Percentiles rank a stretch among this genome's conserved stretches.
These are phyloP conservation scores for Aspergillus haitiensis DNA, from an alignment of 495 filamentous ascomycete genomes.

Conservation along the genomic window DNA sequence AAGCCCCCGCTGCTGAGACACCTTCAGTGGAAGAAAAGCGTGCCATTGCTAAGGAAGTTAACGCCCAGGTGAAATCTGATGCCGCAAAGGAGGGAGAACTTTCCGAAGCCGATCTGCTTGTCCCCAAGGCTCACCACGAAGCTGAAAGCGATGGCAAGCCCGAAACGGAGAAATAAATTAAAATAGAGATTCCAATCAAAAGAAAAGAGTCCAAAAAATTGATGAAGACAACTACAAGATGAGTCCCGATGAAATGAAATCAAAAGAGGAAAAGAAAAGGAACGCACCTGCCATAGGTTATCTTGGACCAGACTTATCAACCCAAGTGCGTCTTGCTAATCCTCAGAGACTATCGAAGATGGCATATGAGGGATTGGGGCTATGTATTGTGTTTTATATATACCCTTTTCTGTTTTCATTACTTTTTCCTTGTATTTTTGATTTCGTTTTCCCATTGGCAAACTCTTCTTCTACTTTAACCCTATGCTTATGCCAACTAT, in stretches of 20 bases:
- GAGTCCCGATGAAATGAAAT: neutral
- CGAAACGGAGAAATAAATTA: slow-evolving; percentile 31
- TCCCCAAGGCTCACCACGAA: slow-evolving; percentile 55
- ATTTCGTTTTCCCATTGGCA: neutral
- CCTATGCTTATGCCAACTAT: neutral
- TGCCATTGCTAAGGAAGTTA: slow-evolving; percentile 29
- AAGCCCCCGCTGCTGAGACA: slow-evolving; percentile 16
- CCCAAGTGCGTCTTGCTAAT: neutral
- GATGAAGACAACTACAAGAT: neutral
- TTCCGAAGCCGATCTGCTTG: slow-evolving; percentile 44
- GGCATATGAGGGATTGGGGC: neutral
- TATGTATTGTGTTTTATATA: slow-evolving; percentile 4
- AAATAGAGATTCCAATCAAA: slow-evolving; percentile 1
- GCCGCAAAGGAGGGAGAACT: slow-evolving; percentile 24
- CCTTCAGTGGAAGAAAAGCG: slow-evolving; percentile 31
- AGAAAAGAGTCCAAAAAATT: slow-evolving; percentile 10
- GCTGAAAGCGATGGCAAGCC: slow-evolving; percentile 35
- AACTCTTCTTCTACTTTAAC: neutral
- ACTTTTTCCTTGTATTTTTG: slow-evolving; percentile 18
- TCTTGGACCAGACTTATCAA: neutral
- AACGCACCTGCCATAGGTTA: neutral
- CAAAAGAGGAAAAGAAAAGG: neutral
- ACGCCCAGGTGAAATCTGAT: slow-evolving; percentile 28
- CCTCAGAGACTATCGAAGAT: neutral
- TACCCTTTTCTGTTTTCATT: slow-evolving; percentile 15